phyloP scores from a whole-genome alignment of 176 grass and related monocot genomes.

The Phoenix roebelenii region DNA sequence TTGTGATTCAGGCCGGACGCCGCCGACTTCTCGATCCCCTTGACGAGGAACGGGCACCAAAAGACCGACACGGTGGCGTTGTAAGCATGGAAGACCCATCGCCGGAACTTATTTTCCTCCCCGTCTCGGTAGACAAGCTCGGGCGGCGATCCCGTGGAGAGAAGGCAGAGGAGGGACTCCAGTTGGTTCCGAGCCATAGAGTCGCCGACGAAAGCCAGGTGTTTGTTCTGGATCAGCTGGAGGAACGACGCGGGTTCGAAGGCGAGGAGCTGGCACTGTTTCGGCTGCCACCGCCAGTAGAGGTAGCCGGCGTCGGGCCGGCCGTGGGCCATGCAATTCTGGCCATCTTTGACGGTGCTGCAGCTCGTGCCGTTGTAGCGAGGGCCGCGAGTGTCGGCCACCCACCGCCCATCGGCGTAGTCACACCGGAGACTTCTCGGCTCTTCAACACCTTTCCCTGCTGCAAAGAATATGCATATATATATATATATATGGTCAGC shows the following conservation, averaged over 20 bases:
- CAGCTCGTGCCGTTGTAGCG: conserved; percentile 57
- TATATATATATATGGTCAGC: neutral
- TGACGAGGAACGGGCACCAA: conserved; percentile 79
- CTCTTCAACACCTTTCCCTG: neutral
- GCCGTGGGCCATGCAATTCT: conserved; percentile 88
- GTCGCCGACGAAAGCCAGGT: conserved; percentile 74
- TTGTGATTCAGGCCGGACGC: conserved; percentile 45
- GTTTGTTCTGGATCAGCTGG: conserved; percentile 34
- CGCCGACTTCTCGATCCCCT: conserved; percentile 52
- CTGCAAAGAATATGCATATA: neutral
- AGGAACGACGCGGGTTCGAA: conserved; percentile 58
- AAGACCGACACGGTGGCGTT: conserved; percentile 69
- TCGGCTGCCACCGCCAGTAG: conserved; percentile 64
- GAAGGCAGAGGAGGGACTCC: conserved; percentile 77
- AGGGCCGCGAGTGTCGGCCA: conserved; percentile 31
- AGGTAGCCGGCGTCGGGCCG: conserved; percentile 75
- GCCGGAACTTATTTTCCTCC: conserved; percentile 44
- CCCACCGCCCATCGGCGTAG: conserved; percentile 59
- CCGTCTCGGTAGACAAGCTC: conserved; percentile 45
- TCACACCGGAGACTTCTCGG: conserved; percentile 26
- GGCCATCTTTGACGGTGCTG: conserved; percentile 66
- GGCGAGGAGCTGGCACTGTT: conserved; percentile 36
- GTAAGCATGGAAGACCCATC: conserved; percentile 46
- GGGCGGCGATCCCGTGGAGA: conserved; percentile 27
- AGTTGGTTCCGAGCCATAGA: conserved; percentile 79